Evolutionary conservation across 2,329 filamentous ascomycete genomes (phyloP), one percentile per base, ranked within the genome.

Genomic region (Keithomyces neogunnii): DNA sequence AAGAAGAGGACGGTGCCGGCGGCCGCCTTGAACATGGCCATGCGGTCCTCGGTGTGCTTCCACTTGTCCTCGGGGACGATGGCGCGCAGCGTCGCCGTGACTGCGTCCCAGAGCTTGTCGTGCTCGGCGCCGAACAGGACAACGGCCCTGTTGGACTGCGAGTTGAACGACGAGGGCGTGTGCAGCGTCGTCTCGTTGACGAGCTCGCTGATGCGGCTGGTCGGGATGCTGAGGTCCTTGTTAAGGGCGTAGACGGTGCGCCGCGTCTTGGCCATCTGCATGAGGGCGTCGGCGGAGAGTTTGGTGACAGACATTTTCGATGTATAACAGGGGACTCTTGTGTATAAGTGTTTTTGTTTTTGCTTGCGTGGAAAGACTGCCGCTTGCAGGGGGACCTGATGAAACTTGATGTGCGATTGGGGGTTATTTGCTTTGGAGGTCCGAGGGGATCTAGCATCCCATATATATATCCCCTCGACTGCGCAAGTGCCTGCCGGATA

Each of bases 1-100:
- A 88, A 95, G 81, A 95, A 96, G 62, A 96, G 81, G 61, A 92
- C 85, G 49, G 88, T 88, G 60, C 89, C 91, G 59, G 90, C 88
- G 26, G 70, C 89, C 51, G 66, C 82, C 71, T 78, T 80, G 75
- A 95, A 92, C 61, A 71, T 62, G 58, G 62, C 66, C 55, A 76
- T 63, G 62, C 70, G 70, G 58, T 60, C 56, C 51, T 57, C 62
- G 11, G 73, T 87, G 57, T 66, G 50, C 64, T 81, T 70, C 74
- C 80, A 90, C 55, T 73, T 64, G 13, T 85, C 84, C 3, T 69
- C 75, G 32, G 86, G 81, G 29, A 93, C 83, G 53, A 90, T 78
- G 55, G 56, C 57, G 52, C 62, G 61, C 55, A 70, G 63, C 40
- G 62, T 54, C 19, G 84, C 81, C 54, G 74, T 69, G 51, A 82